Conservation (phyloP, 495 filamentous ascomycete genomes). For the Penicillium angulare region DNA sequence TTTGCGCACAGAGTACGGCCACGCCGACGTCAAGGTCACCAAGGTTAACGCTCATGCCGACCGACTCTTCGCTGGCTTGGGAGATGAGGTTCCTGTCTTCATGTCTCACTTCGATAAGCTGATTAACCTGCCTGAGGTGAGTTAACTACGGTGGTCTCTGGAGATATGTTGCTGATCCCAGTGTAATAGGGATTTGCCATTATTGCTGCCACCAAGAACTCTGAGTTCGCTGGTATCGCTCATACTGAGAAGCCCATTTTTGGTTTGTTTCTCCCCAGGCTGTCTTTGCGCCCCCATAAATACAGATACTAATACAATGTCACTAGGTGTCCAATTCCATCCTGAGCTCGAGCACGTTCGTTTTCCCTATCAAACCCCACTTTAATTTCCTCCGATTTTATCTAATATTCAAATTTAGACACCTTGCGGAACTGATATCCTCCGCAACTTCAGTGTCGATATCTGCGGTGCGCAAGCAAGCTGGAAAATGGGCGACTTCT, state of each 20-base stretch:
- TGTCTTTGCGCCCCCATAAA: neutral
- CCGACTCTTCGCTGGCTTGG: conserved; percentile 23
- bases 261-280: conserved; percentile 12
- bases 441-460: conserved; percentile 22
- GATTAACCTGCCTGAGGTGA: conserved; percentile 19
- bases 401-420: conserved; percentile 19
- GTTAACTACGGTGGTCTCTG: conserved; percentile 2
- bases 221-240: conserved; percentile 21
- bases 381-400: neutral
- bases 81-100: conserved; percentile 20
- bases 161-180: conserved; percentile 4
- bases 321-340: conserved; percentile 25
- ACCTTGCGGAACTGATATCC: conserved; percentile 17
- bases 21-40: conserved; percentile 19
- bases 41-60: conserved; percentile 18
- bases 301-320: conserved; percentile 7
- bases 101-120: conserved; percentile 33
- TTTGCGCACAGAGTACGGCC: conserved; percentile 19
- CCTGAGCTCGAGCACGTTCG: conserved; percentile 23
- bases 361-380: neutral
- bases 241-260: conserved; percentile 20
- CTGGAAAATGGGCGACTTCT: conserved; percentile 24
- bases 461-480: conserved; percentile 21
- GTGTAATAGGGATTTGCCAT: conserved; percentile 14
- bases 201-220: conserved; percentile 24